These are phyloP conservation scores for Termitomyces sp. DNA, from an alignment of 768 basidiomycete genomes.

Conservation along the genomic window DNA sequence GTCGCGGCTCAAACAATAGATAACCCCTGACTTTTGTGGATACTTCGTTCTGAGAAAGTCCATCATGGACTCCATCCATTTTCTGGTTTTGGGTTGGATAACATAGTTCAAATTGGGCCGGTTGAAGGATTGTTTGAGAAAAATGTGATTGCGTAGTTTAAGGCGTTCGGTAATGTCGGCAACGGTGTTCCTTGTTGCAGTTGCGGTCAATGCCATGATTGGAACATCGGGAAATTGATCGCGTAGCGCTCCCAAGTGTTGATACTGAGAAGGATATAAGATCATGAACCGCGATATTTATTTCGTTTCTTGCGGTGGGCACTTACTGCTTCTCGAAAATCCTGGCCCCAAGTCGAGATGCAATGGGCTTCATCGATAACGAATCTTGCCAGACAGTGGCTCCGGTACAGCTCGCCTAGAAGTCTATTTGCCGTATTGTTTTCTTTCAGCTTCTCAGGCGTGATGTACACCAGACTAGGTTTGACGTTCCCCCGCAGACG, in stretches of 20 bases:
- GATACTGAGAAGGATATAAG: conserved; percentile 49
- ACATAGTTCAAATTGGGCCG: conserved; percentile 86
- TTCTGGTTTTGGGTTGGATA: conserved; percentile 42
- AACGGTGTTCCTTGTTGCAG: conserved; percentile 76
- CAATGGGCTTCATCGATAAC: conserved; percentile 98
- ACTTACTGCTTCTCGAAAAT: conserved; percentile 82
- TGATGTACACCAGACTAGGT: conserved; percentile 79
- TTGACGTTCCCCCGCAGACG: conserved; percentile 44
- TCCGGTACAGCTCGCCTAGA: conserved; percentile 54
- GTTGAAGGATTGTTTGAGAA: conserved; percentile 86
- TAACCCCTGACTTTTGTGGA: conserved; percentile 65
- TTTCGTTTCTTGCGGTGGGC: not conserved
- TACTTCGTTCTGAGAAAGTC: conserved; percentile 63
- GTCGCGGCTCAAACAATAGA: conserved; percentile 74
- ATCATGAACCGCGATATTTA: not conserved
- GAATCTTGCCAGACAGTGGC: conserved; percentile 72
- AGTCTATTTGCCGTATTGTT: conserved; percentile 54
- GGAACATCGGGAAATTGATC: conserved; percentile 75
- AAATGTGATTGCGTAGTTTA: conserved; percentile 51
- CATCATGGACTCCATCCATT: conserved; percentile 58
- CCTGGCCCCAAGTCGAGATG: conserved; percentile 91
- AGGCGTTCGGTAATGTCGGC: conserved; percentile 78
- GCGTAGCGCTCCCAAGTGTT: conserved; percentile 63
- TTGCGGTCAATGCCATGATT: conserved; percentile 96
- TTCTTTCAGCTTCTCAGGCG: conserved; percentile 83